These are phyloP conservation scores for Fusarium nodosum DNA, from an alignment of 2,329 filamentous ascomycete genomes.

Conservation along the genomic window DNA sequence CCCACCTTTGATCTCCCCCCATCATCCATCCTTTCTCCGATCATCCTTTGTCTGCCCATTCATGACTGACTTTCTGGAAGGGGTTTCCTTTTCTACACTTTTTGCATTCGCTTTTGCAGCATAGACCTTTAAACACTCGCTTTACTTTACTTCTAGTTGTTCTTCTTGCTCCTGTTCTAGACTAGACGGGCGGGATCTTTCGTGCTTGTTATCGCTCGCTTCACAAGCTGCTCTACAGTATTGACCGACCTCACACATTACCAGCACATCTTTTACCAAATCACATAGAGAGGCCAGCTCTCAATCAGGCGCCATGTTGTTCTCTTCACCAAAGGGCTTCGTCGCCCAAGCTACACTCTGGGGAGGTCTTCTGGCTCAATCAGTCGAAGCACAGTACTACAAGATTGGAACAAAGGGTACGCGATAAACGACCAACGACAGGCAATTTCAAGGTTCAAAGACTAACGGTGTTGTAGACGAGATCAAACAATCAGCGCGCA, in stretches of 20 bases:
- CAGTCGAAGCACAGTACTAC: conserved; percentile 47
- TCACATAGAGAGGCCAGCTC: neutral
- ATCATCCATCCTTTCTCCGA: conserved; percentile 16
- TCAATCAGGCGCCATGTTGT: conserved; percentile 6
- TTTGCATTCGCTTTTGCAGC: conserved; percentile 16
- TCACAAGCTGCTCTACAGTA: conserved; percentile 4
- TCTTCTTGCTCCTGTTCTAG: neutral
- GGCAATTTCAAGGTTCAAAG: fast-evolving
- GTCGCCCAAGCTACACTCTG: conserved; percentile 32
- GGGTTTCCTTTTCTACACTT: neutral
- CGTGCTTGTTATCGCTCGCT: conserved; percentile 41
- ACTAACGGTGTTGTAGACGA: conserved; percentile 53
- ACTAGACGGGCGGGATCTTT: conserved; percentile 1
- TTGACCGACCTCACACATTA: neutral
- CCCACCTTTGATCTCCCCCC: conserved; percentile 35
- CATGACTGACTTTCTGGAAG: conserved; percentile 20
- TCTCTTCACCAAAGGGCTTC: conserved; percentile 20
- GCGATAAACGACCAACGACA: neutral
- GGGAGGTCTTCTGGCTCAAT: conserved; percentile 36
- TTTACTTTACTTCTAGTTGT: neutral
- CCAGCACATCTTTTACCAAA: neutral
- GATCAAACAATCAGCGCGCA: conserved; percentile 61
- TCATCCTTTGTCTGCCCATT: conserved; percentile 16
- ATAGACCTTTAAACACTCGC: conserved; percentile 20
- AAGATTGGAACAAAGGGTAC: conserved; percentile 53